A percentile compares a stretch with the other conserved stretches of the same genome.
These are phyloP conservation scores for Sutorius australiensis DNA, from an alignment of 768 basidiomycete species.

Conservation along the genomic window DNA sequence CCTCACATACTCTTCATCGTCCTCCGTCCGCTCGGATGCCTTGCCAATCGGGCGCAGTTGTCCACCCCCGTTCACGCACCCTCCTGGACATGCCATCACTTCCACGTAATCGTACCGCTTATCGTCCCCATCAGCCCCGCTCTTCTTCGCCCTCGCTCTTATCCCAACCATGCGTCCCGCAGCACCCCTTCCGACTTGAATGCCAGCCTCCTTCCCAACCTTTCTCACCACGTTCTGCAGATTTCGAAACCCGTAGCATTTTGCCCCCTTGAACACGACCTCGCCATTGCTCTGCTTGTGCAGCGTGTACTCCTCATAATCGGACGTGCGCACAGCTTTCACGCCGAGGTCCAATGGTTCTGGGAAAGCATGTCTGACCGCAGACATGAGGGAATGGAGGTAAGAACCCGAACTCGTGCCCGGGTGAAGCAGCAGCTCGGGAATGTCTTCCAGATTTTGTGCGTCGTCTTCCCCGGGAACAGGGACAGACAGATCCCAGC, in stretches of 20 bases:
- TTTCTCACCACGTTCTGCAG: conserved; percentile 94
- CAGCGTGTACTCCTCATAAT: conserved; percentile 75
- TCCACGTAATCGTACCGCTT: conserved; percentile 85
- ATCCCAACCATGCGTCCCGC: conserved; percentile 42
- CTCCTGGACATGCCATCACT: conserved; percentile 98
- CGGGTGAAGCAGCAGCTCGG: conserved; percentile 71
- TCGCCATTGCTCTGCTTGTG: conserved; percentile 43
- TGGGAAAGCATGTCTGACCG: conserved; percentile 41
- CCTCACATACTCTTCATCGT: conserved; percentile 66
- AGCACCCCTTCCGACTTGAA: conserved; percentile 68
- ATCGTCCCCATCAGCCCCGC: conserved; percentile 34
- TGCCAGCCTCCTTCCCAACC: conserved; percentile 80
- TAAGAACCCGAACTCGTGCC: conserved; percentile 94
- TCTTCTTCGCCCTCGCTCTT: conserved; percentile 32
- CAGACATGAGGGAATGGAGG: conserved; percentile 71
- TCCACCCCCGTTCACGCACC: conserved; percentile 97
- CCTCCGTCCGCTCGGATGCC: conserved; percentile 26
- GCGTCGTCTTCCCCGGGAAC: conserved; percentile 48
- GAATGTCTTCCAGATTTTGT: conserved; percentile 37
- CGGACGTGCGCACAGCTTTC: conserved; percentile 63
- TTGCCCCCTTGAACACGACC: conserved; percentile 86
- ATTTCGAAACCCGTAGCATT: conserved; percentile 96
- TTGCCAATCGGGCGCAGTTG: conserved; percentile 43
- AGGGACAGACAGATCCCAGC: conserved; percentile 66
- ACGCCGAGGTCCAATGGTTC: conserved; percentile 48